Evolutionary conservation across 2,329 filamentous ascomycete genomes (phyloP), one percentile per base, ranked within the genome.

Genomic region (Clonostachys solani): DNA sequence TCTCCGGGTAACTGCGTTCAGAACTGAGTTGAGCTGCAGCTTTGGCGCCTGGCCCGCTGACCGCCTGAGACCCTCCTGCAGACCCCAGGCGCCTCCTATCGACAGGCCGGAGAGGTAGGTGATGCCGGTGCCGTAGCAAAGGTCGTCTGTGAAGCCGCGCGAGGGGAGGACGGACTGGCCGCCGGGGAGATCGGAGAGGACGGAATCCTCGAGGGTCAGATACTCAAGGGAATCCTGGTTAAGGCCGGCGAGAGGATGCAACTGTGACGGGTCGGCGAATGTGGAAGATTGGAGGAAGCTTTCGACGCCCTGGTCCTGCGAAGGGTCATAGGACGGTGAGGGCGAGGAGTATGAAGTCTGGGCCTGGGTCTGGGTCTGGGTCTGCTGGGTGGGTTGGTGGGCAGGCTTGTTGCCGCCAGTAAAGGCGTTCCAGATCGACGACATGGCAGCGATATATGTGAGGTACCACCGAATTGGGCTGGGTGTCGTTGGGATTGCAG

Each of bases 141-240:
- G 82, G 67, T 99, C 94, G 65, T 99, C 94, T 51, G 92, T 95
- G 84, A 95, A 99, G 65, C 94, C 94, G 66, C 94, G 86, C 48
- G 92, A 96, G 40, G 95, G 94, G 47, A 99, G 81, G 47, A 92
- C 87, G 40, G 92, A 95, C 65, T 89, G 87, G 50, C 84, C 80
- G 61, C 91, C 92, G 43, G 92, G 91, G 17, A 95, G 80, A 60
- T 95, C 85, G 52, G 90, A 91, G 49, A 96, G 83, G 29, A 86
- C 82, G 44, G 90, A 89, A 65, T 99, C 95, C 71, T 99, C 94
- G 61, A 99, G 85, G 23, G 87, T 86, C 54, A 99, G 81, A 70
- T 99, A 99, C 68, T 99, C 94, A 60, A 99, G 84, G 1, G 88
- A 89, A 59, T 96, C 89, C 73, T 89, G 85, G 73, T 96, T 91